Evolutionary conservation across 129 eudicot species (phyloP).

Genomic region (Dittrichia graveolens): DNA sequence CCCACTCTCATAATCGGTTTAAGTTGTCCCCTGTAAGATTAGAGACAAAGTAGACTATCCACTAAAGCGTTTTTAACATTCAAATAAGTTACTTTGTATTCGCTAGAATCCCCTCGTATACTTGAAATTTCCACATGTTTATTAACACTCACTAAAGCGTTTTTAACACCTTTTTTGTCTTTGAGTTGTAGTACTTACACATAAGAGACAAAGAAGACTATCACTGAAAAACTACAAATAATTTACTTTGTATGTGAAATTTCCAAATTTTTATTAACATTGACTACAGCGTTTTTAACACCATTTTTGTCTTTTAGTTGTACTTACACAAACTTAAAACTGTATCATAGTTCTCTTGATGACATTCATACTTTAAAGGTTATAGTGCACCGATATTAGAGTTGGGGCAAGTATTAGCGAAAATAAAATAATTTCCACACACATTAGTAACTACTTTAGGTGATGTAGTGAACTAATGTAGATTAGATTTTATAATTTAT

Average conservation of each 20-base stretch:
- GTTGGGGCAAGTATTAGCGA: neutral
- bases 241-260: neutral
- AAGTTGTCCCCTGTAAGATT: too few relatives aligned
- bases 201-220: neutral
- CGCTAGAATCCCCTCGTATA: too few relatives aligned
- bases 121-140: neutral
- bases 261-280: neutral
- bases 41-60: too few relatives aligned
- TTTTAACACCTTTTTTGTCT: too few relatives aligned
- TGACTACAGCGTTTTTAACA: neutral
- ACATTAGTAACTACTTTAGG: neutral
- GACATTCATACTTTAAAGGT: conserved; percentile 1
- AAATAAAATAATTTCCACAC: neutral
- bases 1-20: too few relatives aligned
- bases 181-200: too few relatives aligned
- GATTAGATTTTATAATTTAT: neutral
- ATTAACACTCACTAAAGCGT: too few relatives aligned
- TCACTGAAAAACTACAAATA: neutral
- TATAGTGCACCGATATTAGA: neutral
- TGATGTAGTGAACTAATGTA: neutral
- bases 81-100: too few relatives aligned
- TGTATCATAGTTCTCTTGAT: neutral
- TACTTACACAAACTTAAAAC: neutral
- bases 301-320: neutral
- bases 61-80: too few relatives aligned